Conservation (phyloP, 2,329 filamentous ascomycete species). For the Metarhizium album region DNA sequence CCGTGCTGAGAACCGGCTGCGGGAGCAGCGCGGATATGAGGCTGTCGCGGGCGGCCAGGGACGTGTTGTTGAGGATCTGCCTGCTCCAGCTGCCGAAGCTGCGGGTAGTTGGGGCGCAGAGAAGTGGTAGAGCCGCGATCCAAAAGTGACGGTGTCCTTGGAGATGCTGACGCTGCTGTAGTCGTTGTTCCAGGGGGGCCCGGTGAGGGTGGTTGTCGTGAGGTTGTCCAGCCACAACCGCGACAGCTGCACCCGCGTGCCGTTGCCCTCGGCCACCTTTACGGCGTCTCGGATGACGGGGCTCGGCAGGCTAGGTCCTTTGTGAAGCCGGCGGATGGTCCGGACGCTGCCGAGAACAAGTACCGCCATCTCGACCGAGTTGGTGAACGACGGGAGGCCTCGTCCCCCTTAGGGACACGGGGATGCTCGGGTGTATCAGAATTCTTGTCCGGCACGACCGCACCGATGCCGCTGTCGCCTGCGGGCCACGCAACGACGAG, state of each 20-base stretch:
- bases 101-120: conserved; percentile 52
- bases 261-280: conserved; percentile 25
- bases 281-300: conserved; percentile 45
- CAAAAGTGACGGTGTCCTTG: conserved; percentile 34
- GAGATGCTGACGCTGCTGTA: conserved; percentile 25
- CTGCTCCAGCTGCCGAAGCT: conserved; percentile 42
- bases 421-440: conserved; percentile 23
- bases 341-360: conserved; percentile 52
- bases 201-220: conserved; percentile 42
- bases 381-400: conserved; percentile 44
- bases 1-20: conserved; percentile 45
- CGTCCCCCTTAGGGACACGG: conserved; percentile 42
- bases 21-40: conserved; percentile 51
- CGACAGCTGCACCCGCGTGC: conserved; percentile 35
- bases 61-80: conserved; percentile 38
- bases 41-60: conserved; percentile 48
- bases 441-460: no score
- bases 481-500: conserved; percentile 53
- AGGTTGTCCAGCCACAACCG: conserved; percentile 52
- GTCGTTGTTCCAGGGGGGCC: conserved; percentile 26
- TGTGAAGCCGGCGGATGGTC: conserved; percentile 53
- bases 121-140: conserved; percentile 44
- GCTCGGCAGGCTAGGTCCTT: conserved; percentile 42
- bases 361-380: conserved; percentile 41
- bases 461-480: conserved; percentile 53